A percentile compares a stretch with the other conserved stretches of the same genome.
Conservation (phyloP, 306 rosid species). For the Carpinus viminea region DNA sequence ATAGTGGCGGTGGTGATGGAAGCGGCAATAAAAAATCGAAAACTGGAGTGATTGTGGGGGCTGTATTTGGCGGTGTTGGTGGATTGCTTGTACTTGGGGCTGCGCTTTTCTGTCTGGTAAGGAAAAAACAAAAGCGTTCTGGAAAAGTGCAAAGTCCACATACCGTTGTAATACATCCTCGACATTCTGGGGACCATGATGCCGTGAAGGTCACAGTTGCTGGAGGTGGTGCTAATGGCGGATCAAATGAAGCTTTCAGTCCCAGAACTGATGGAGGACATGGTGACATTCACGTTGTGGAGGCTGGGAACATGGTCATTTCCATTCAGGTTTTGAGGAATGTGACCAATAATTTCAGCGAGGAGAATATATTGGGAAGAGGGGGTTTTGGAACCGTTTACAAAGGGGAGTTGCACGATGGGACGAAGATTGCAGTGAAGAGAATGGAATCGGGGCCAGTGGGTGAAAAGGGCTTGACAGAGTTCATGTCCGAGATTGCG, state of each 20-base stretch:
- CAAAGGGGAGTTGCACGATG: constrained; percentile 82
- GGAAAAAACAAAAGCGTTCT: constrained; percentile 22
- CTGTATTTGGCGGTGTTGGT: constrained; percentile 30
- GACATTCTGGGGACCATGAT: constrained; percentile 42
- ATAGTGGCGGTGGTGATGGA: constrained; percentile 6
- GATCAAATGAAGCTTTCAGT: constrained; percentile 31
- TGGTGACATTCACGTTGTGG: constrained; percentile 50
- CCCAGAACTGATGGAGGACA: constrained; percentile 33
- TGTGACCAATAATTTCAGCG: constrained; percentile 70
- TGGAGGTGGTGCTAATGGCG: constrained; percentile 19
- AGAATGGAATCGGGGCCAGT: constrained; percentile 75
- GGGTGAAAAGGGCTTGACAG: constrained; percentile 64
- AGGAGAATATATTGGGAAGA: constrained; percentile 62
- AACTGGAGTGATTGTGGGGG: constrained; percentile 30
- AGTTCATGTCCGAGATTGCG: constrained; percentile 76
- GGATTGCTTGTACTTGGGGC: constrained; percentile 33
- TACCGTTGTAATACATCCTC: constrained; percentile 41
- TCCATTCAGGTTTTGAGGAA: constrained; percentile 66
- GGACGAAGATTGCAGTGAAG: constrained; percentile 91
- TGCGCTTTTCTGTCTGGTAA: constrained; percentile 17
- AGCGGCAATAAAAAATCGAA: constrained; percentile 19
- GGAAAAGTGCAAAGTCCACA: constrained; percentile 33
- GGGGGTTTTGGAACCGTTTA: constrained; percentile 93
- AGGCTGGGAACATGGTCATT: constrained; percentile 62
- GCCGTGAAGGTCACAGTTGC: constrained; percentile 43